A percentile compares a stretch with the other conserved stretches of the same genome.
Conservation (phyloP, 2,329 filamentous ascomycete genomes). For the Colletotrichum trifolii region DNA sequence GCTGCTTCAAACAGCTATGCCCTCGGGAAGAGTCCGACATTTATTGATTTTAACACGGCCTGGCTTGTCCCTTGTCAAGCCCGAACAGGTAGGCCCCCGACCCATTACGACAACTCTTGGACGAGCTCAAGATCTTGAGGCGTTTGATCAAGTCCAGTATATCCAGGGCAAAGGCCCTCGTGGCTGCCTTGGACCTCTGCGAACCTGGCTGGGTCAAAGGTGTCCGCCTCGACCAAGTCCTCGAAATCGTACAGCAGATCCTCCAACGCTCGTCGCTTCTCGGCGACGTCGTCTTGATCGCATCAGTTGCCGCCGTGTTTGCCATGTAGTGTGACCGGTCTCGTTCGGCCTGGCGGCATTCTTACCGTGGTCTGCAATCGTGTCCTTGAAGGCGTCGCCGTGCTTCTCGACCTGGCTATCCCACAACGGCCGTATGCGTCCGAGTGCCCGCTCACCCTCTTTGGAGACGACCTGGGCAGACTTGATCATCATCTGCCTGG, state of each 20-base stretch:
- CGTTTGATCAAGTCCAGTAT: slow-evolving; percentile 50
- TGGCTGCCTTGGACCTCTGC: slow-evolving; percentile 50
- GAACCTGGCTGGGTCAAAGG: slow-evolving; percentile 51
- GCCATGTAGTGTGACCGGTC: not conserved
- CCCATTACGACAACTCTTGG: no score
- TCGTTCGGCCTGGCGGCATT: not conserved
- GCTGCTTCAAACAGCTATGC: no score
- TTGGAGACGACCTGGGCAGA: slow-evolving; percentile 47
- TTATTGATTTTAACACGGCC: no score
- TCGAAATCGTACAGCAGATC: slow-evolving; percentile 57
- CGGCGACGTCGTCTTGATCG: slow-evolving; percentile 43
- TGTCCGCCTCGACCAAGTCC: slow-evolving; percentile 52
- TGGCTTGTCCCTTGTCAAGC: no score
- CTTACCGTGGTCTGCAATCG: slow-evolving; percentile 50
- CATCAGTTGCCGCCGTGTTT: not conserved
- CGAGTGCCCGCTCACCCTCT: slow-evolving; percentile 51
- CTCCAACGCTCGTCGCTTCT: slow-evolving; percentile 46
- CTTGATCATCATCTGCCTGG: slow-evolving; percentile 46
- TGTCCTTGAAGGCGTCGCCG: slow-evolving; percentile 49
- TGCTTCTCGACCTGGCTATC: slow-evolving; percentile 49
- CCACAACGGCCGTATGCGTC: slow-evolving; percentile 52
- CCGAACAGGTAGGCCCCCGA: no score
- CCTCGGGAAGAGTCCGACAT: no score
- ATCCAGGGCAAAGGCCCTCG: slow-evolving; percentile 53
- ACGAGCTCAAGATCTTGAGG: slow-evolving; percentile 4